Conservation (phyloP, 2,329 filamentous ascomycete species). For the Fusarium sp. region DNA sequence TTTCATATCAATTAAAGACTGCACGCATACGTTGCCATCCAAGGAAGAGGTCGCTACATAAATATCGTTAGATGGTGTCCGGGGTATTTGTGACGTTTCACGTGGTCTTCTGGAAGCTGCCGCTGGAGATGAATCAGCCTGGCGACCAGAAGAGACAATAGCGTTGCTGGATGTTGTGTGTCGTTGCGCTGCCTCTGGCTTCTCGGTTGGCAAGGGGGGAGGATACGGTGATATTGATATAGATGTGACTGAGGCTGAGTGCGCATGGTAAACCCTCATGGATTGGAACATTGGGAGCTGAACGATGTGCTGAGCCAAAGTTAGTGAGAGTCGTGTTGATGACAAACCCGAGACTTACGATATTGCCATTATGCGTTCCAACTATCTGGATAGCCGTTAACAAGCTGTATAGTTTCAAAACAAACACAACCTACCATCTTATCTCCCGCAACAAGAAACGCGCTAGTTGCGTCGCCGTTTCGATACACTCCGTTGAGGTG, state of each 20-base stretch:
- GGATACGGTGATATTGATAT: conserved; percentile 92
- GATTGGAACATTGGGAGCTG: conserved; percentile 85
- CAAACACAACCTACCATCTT: conserved; percentile 79
- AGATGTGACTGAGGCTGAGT: conserved; percentile 89
- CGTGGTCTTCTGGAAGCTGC: conserved; percentile 64
- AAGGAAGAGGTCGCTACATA: conserved; percentile 94
- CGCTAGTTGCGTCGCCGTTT: conserved; percentile 93
- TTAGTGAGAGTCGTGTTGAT: conserved; percentile 42
- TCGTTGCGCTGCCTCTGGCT: conserved; percentile 57
- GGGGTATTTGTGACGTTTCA: conserved; percentile 70
- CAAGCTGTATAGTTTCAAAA: background rate
- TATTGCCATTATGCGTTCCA: conserved; percentile 96
- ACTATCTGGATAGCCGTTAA: conserved; percentile 72
- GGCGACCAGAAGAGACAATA: conserved; percentile 49
- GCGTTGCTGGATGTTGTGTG: conserved; percentile 53
- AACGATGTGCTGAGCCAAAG: conserved; percentile 77
- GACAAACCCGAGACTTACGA: conserved; percentile 69
- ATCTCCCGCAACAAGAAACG: conserved; percentile 90
- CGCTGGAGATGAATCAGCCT: conserved; percentile 59
- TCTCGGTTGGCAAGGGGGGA: conserved; percentile 61
- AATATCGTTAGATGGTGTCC: conserved; percentile 88
- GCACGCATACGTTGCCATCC: conserved; percentile 94
- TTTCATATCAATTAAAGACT: conserved; percentile 86
- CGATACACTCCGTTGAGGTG: conserved; percentile 85
- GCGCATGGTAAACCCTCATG: conserved; percentile 89